These are phyloP conservation scores for Arxiozyma telluris DNA, from an alignment of 1,139 yeast genomes.

Conservation along the genomic window DNA sequence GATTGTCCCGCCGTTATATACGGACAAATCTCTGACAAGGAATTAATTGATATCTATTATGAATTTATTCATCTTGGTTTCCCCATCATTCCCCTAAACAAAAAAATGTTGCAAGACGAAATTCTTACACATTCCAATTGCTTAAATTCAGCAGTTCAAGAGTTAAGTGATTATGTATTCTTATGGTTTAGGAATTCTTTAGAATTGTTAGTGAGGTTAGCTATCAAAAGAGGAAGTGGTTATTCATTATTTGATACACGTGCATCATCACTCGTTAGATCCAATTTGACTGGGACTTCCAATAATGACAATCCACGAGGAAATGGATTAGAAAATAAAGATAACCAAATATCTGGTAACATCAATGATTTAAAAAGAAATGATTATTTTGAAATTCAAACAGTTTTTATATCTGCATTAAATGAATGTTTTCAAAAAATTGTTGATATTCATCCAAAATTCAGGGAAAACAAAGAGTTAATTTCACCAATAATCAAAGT, in stretches of 20 bases:
- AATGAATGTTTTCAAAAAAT: slow-evolving; percentile 37
- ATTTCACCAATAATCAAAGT: slow-evolving; percentile 32
- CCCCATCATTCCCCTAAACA: slow-evolving; percentile 50
- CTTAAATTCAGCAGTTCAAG: slow-evolving; percentile 31
- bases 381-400: slow-evolving; percentile 17
- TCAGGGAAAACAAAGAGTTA: slow-evolving; percentile 28
- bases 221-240: slow-evolving; percentile 28
- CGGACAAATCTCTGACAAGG: slow-evolving; percentile 26
- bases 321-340: background rate
- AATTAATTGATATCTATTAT: slow-evolving; percentile 39
- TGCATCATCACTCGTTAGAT: slow-evolving; percentile 4
- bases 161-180: slow-evolving; percentile 36
- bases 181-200: slow-evolving; percentile 46
- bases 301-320: background rate
- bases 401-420: slow-evolving; percentile 24
- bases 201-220: slow-evolving; percentile 37
- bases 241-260: slow-evolving; percentile 12
- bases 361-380: slow-evolving; percentile 4
- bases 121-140: slow-evolving; percentile 32
- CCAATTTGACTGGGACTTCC: background rate
- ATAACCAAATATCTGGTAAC: background rate
- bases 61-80: slow-evolving; percentile 44
- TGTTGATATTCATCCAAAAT: slow-evolving; percentile 39
- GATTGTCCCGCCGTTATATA: slow-evolving; percentile 11
- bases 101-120: slow-evolving; percentile 31